Base-by-base conservation (phyloP, 2,329 filamentous ascomycete genomes). In the Acephala macrosclerotiorum region DNA sequence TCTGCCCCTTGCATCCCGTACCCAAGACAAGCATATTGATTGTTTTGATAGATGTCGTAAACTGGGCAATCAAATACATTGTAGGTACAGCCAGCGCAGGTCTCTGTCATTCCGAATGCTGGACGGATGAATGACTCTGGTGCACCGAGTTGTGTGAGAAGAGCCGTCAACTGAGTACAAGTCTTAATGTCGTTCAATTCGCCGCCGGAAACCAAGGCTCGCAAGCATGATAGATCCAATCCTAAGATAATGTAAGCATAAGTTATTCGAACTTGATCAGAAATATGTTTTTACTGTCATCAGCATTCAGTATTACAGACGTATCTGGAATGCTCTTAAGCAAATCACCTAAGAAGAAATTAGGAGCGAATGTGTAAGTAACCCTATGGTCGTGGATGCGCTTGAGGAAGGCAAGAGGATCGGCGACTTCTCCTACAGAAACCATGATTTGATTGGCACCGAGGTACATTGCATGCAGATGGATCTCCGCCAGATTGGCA, bases 21-120 rank as follows among this genome's bases (percentile, higher is more conserved):
- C 0, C 83, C 82, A 3, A 83, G 66, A 6, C 76, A 79, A 2
- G 80, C 75, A 33, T 82, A 77, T 18, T 74, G 71, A 1, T 59
- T 58, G 0, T 66, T 65, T 1, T 71, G 62, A 0, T 66, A 57
- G 0, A 78, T 22, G 61, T 85, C 83, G 61, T 79, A 79, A 0
- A 58, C 42, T 0, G 84, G 83, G 59, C 79, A 83, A 0, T 76
- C 60, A 0, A 68, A 38, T 35, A 79, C 81, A 75, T 65, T 72
- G 57, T 77, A 85, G 22, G 85, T 83, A 3, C 75, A 68, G 0
- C 83, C 83, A 0, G 82, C 83, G 67, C 83, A 86, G 0, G 83
- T 86, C 74, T 86, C 84, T 0, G 83, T 85, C 82, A 85, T 82
- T 9, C 83, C 80, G 47, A 81, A 85, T 0, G 79, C 82, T 0